Conservation (phyloP, 31 red algal species). For the Asparagopsis taxiformis region DNA sequence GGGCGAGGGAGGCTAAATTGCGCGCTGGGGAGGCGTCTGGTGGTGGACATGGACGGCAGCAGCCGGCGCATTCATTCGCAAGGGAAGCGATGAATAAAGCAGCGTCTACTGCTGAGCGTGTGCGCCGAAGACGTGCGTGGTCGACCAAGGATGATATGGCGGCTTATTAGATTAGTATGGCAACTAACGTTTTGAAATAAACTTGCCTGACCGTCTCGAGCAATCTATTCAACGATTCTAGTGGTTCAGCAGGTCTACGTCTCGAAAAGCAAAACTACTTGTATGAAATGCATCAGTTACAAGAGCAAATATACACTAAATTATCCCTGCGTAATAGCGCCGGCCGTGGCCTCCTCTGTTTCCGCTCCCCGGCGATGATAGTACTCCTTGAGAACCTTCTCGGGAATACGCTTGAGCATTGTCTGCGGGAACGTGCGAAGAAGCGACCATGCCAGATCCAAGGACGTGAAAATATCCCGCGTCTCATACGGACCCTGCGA, state of each 20-base stretch:
- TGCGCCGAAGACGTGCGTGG: not conserved
- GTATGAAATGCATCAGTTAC: too few species aligned
- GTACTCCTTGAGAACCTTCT: slow-evolving; percentile 84
- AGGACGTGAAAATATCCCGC: slow-evolving; percentile 72
- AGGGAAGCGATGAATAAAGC: not conserved
- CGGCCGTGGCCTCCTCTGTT: slow-evolving; percentile 50
- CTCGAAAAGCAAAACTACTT: too few species aligned
- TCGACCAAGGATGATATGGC: not conserved
- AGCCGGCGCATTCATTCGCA: not conserved
- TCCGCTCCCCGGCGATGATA: slow-evolving; percentile 80
- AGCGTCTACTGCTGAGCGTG: not conserved
- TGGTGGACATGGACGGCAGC: not conserved
- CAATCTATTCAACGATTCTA: too few species aligned
- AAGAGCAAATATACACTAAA: not conserved
- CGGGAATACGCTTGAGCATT: slow-evolving; percentile 85
- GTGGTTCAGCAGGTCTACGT: too few species aligned
- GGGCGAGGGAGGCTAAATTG: not conserved
- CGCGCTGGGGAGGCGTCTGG: not conserved
- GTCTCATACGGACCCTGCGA: slow-evolving; percentile 85
- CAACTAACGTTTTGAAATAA: too few species aligned
- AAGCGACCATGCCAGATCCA: slow-evolving; percentile 93
- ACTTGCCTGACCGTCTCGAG: too few species aligned
- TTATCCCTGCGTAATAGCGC: not conserved
- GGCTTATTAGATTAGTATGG: not conserved
- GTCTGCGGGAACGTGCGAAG: slow-evolving; percentile 85